Percentiles rank a stretch among this genome's conserved stretches.
These are phyloP conservation scores for Plasmodium cynomolgi DNA, from an alignment of 169 alveolate species.

Conservation along the genomic window DNA sequence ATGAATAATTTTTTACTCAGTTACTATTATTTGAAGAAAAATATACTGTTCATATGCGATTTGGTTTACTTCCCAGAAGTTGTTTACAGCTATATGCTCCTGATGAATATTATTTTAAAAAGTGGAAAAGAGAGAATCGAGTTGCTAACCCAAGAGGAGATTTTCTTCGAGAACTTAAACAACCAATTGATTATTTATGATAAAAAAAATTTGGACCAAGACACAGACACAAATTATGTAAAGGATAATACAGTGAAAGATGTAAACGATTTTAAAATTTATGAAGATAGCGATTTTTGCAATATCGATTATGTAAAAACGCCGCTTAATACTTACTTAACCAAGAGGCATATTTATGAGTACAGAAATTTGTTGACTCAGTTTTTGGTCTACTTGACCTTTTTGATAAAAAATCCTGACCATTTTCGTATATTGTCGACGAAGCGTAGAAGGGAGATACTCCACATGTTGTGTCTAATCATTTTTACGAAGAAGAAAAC, in stretches of 20 bases:
- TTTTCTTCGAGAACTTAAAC: slow-evolving; percentile 72
- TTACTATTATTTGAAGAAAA: slow-evolving; percentile 53
- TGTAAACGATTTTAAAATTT: slow-evolving; percentile 51
- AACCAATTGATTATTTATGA: slow-evolving; percentile 25
- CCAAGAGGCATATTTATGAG: slow-evolving; percentile 53
- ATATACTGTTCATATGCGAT: slow-evolving; percentile 19
- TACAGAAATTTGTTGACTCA: slow-evolving; percentile 29
- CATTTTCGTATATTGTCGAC: slow-evolving; percentile 9
- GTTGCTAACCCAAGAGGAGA: slow-evolving; percentile 71
- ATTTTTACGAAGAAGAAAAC: slow-evolving; percentile 38
- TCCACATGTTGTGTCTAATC: slow-evolving; percentile 15
- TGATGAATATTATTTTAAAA: slow-evolving; percentile 46
- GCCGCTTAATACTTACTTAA: slow-evolving; percentile 70
- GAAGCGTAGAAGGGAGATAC: slow-evolving; percentile 38
- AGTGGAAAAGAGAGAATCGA: slow-evolving; percentile 73
- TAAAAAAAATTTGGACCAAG: neutral
- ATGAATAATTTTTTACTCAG: slow-evolving; percentile 68
- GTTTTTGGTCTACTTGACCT: slow-evolving; percentile 33
- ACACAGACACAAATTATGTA: neutral
- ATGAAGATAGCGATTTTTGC: slow-evolving; percentile 39
- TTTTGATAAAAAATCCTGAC: slow-evolving; percentile 28
- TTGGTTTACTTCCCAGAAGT: slow-evolving; percentile 51
- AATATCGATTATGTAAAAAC: slow-evolving; percentile 60
- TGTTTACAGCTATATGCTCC: slow-evolving; percentile 10
- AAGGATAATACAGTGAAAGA: slow-evolving; percentile 19